Conservation (phyloP, 805 yeast species). For the Candida peoriensis region DNA sequence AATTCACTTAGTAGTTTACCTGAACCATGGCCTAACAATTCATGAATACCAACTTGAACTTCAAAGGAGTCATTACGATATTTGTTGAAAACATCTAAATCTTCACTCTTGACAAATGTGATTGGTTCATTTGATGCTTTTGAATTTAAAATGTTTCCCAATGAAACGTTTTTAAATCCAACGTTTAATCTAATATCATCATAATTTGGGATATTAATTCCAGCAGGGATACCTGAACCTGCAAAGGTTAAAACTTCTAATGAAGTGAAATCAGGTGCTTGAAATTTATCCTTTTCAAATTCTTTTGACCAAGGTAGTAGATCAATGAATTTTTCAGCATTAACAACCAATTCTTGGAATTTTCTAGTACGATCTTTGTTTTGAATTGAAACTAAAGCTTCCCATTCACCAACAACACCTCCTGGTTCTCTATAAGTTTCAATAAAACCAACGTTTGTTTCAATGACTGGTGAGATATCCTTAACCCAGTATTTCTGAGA, state of each 20-base stretch:
- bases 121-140: conserved; percentile 63
- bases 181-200: conserved; percentile 79
- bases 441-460: conserved; percentile 83
- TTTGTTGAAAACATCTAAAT: conserved; percentile 56
- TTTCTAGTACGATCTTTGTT: conserved; percentile 82
- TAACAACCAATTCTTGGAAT: conserved; percentile 62
- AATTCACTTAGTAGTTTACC: conserved; percentile 70
- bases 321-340: conserved; percentile 59
- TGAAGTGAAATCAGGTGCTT: conserved; percentile 91
- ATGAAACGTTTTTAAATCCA: conserved; percentile 86
- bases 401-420: conserved; percentile 93
- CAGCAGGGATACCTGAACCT: conserved; percentile 89
- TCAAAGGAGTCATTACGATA: conserved; percentile 82
- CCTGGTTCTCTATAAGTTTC: conserved; percentile 92
- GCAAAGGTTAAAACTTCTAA: conserved; percentile 86
- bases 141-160: conserved; percentile 81
- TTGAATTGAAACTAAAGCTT: conserved; percentile 85
- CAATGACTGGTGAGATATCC: conserved; percentile 73
- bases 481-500: conserved; percentile 87
- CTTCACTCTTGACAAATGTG: conserved; percentile 54
- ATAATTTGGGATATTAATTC: conserved; percentile 89
- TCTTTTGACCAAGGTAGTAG: conserved; percentile 73
- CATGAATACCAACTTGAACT: conserved; percentile 92
- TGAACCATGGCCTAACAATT: conserved; percentile 85
- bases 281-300: conserved; percentile 79